phyloP scores from a whole-genome alignment of 345 rosid genomes.

The Eucalyptus cladocalyx region DNA sequence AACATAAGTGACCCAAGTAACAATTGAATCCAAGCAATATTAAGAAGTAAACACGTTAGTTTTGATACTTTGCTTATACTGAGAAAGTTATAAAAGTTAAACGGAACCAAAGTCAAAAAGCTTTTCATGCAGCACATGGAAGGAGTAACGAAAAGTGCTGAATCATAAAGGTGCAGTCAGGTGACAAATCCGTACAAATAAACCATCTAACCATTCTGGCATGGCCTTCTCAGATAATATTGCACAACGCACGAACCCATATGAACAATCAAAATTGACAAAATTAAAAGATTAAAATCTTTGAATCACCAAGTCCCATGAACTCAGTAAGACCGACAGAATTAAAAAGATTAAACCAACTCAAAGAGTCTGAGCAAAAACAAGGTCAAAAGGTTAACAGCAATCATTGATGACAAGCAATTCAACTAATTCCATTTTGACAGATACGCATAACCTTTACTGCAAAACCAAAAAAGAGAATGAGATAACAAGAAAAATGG shows the following conservation, averaged over 20 bases:
- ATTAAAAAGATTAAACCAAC: not conserved
- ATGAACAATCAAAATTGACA: not conserved
- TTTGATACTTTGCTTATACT: not conserved
- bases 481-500: not conserved
- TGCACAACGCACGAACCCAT: not conserved
- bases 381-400: not conserved
- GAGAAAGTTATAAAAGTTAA: not conserved
- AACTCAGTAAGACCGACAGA: not conserved
- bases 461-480: not conserved
- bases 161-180: not conserved
- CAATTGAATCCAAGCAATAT: not conserved
- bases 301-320: not conserved
- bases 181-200: not conserved
- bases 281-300: not conserved
- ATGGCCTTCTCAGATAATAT: not conserved
- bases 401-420: not conserved
- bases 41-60: not conserved
- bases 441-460: not conserved
- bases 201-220: not conserved
- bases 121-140: not conserved
- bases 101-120: not conserved
- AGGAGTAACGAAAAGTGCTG: not conserved
- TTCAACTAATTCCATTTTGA: not conserved
- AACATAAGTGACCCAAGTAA: not conserved
- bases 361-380: not conserved